phyloP scores from a whole-genome alignment of 2,329 filamentous ascomycete species.

The Sphaerulina populicola region DNA sequence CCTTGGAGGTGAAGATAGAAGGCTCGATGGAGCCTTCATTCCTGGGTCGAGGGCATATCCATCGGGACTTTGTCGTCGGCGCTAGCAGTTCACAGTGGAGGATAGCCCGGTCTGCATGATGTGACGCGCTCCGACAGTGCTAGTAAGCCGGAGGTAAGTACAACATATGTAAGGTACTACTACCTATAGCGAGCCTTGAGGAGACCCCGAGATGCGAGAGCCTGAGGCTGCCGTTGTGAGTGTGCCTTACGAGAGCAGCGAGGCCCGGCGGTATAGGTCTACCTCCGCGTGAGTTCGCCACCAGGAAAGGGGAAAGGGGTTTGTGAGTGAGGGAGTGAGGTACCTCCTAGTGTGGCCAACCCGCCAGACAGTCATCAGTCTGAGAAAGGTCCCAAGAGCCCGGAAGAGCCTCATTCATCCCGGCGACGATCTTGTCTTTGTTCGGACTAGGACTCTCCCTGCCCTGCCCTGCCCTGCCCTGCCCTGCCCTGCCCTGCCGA shows the following conservation, averaged over 20 bases:
- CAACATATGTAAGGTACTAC: no score
- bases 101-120: neutral
- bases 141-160: no score
- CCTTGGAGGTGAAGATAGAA: constrained; percentile 19
- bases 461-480: no score
- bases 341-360: neutral
- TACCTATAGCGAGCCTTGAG: neutral
- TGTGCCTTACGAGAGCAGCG: no score
- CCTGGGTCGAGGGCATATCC: constrained; percentile 10
- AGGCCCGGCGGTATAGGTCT: no score
- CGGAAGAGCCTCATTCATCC: neutral
- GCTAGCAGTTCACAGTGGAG: neutral
- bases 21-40: constrained; percentile 17
- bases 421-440: neutral
- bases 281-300: no score
- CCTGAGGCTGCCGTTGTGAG: no score
- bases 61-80: neutral
- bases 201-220: no score
- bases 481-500: no score
- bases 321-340: neutral
- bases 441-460: neutral
- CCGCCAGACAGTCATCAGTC: no score
- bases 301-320: neutral
- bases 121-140: neutral
- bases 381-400: neutral